Conservation (phyloP, 148 eudicot species). For the Heliamphora exappendiculata region DNA sequence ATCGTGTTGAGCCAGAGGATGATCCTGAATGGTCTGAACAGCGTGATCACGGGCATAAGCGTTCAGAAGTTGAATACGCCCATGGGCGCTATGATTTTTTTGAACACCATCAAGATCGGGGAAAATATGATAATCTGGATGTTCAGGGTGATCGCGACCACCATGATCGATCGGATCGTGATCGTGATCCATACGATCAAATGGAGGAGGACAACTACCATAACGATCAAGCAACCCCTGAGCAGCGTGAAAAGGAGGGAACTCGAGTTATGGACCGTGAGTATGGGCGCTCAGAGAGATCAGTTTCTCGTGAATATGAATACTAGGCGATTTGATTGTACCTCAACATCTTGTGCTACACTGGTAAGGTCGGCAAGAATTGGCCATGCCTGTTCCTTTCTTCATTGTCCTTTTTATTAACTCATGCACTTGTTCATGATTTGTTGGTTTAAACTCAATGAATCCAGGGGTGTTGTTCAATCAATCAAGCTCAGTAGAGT, state of each 20-base stretch:
- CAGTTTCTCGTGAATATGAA: slow-evolving; percentile 31
- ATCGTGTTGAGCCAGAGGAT: slow-evolving; percentile 40
- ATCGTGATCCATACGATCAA: slow-evolving; percentile 39
- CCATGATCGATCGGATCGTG: slow-evolving; percentile 37
- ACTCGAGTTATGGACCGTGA: slow-evolving; percentile 19
- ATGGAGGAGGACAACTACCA: slow-evolving; percentile 51
- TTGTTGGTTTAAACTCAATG: neutral
- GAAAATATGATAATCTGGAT: slow-evolving; percentile 32
- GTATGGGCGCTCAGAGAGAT: slow-evolving; percentile 29
- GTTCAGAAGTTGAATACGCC: slow-evolving; percentile 27
- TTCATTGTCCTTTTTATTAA: neutral
- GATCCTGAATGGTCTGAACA: slow-evolving; percentile 50
- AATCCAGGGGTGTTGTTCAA: neutral
- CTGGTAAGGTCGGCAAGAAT: neutral
- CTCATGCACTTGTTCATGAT: neutral
- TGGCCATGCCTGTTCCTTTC: neutral
- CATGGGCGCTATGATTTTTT: slow-evolving; percentile 43
- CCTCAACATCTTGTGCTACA: neutral
- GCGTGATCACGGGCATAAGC: slow-evolving; percentile 45
- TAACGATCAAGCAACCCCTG: slow-evolving; percentile 31
- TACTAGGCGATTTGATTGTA: slow-evolving; percentile 8
- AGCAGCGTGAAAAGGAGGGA: slow-evolving; percentile 25
- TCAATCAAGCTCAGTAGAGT: neutral
- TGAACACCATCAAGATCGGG: slow-evolving; percentile 36
- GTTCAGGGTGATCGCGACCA: slow-evolving; percentile 40